A percentile compares a stretch with the other conserved stretches of the same genome.
Evolutionary conservation across 2,329 filamentous ascomycete genomes (phyloP).

Genomic region (Phialophora chinensis): DNA sequence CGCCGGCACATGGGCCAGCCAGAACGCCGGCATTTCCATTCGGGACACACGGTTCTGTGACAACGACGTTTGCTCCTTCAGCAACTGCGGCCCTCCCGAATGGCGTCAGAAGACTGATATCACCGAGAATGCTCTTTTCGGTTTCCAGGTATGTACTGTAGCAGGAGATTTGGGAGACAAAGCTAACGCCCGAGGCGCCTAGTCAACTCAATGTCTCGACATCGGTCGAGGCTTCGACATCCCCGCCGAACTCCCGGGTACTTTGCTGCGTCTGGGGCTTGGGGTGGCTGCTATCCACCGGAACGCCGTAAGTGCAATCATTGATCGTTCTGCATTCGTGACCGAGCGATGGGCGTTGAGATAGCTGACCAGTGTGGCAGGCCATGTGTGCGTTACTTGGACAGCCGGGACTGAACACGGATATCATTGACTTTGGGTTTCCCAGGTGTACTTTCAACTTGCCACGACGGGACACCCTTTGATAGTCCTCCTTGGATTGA

Average conservation of each 20-base stretch:
- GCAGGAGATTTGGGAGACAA: too few species aligned
- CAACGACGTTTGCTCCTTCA: conserved; percentile 1
- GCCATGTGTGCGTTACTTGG: not conserved
- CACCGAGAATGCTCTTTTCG: not conserved
- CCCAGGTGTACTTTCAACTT: not conserved
- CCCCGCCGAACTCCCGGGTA: not conserved
- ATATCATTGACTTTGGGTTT: conserved; percentile 1
- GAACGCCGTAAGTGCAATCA: not conserved
- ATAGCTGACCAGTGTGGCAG: not conserved
- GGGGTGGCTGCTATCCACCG: not conserved
- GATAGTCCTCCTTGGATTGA: too few species aligned
- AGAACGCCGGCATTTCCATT: not conserved
- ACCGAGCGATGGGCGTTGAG: too few species aligned
- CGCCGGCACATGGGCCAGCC: not conserved
- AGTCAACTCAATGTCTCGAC: not conserved
- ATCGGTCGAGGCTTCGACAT: not conserved
- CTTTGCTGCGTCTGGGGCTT: not conserved
- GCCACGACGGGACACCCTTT: not conserved
- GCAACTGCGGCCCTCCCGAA: not conserved
- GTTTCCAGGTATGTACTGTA: not conserved
- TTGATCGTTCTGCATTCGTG: too few species aligned
- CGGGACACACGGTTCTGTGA: not conserved
- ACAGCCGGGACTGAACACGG: not conserved
- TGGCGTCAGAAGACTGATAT: not conserved
- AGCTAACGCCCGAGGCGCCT: not conserved